A percentile compares a stretch with the other conserved stretches of the same genome.
Conservation (phyloP, 2,329 filamentous ascomycete genomes). For the Epichloe sp. region DNA sequence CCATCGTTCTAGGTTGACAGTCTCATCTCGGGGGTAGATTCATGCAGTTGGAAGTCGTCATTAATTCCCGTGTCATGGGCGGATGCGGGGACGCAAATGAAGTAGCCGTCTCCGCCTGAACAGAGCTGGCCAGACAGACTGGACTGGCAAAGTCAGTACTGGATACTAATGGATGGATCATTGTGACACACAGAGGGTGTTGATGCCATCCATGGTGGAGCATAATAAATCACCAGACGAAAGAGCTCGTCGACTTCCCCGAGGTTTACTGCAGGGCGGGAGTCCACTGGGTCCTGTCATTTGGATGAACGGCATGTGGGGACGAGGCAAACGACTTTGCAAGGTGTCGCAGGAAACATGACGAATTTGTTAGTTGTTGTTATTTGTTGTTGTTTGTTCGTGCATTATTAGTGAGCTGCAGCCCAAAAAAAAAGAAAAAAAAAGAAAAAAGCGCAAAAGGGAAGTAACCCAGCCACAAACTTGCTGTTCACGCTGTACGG, state of each 20-base stretch:
- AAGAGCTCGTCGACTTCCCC: background rate
- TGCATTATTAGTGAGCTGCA: background rate
- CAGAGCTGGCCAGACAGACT: no score
- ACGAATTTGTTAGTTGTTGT: no score
- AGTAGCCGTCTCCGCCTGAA: no score
- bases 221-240: background rate
- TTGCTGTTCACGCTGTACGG: background rate
- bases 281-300: background rate
- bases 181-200: no score
- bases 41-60: no score
- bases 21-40: no score
- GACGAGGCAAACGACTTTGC: background rate
- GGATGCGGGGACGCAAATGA: no score
- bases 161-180: no score
- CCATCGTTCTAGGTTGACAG: no score
- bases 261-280: background rate
- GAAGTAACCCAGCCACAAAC: background rate
- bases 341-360: background rate
- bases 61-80: no score
- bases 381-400: background rate
- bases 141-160: no score
- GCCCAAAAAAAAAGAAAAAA: background rate
- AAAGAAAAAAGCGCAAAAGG: background rate
- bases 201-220: no score
- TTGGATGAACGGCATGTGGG: background rate